phyloP scores from a whole-genome alignment of 2,329 filamentous ascomycete genomes.

The Botrytis deweyae region DNA sequence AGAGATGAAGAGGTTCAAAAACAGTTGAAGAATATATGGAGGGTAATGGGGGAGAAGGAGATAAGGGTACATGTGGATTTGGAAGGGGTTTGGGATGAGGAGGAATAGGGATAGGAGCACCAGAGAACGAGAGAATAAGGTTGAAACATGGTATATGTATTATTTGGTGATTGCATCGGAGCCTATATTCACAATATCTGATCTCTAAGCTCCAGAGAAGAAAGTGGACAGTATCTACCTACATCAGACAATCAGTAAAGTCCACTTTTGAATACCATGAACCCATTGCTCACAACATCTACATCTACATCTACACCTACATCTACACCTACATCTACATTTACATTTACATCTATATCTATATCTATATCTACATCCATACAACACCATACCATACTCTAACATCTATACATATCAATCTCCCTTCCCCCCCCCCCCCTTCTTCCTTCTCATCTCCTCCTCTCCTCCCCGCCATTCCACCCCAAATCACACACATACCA shows the following conservation, averaged over 20 bases:
- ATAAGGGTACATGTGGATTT: constrained; percentile 57
- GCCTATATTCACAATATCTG: neutral
- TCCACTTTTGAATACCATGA: neutral
- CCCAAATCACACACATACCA: neutral
- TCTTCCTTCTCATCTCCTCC: neutral
- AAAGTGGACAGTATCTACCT: neutral
- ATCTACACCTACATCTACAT: neutral
- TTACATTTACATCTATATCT: neutral
- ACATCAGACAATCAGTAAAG: neutral
- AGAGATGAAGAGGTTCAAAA: constrained; percentile 39
- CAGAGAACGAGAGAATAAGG: neutral
- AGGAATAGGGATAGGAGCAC: neutral
- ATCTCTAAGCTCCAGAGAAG: neutral
- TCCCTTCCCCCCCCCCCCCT: neutral
- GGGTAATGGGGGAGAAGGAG: constrained; percentile 60
- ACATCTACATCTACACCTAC: neutral
- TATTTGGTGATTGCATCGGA: neutral
- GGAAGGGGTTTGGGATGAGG: constrained; percentile 40
- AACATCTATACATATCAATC: neutral
- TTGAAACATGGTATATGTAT: neutral
- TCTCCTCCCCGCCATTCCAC: neutral
- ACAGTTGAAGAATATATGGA: constrained; percentile 49
- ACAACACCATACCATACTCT: neutral
- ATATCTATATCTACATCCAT: neutral
- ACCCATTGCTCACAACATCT: neutral